These are phyloP conservation scores for Pythium vanterpoolii DNA, from an alignment of 352 stramenopile species.

Conservation along the genomic window DNA sequence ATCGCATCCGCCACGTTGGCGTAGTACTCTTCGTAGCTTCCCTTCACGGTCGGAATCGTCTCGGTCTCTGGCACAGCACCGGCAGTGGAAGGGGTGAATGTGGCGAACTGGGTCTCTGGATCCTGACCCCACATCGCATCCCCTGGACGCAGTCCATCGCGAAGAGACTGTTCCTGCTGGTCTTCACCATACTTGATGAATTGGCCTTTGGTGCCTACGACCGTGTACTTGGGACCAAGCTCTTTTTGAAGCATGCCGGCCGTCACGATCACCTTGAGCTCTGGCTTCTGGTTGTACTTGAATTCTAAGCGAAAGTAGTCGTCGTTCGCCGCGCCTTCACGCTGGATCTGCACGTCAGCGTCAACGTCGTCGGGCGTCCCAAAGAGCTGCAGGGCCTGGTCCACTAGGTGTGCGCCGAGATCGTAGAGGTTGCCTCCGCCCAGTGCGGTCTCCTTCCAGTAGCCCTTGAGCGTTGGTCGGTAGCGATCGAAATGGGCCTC, in stretches of 20 bases:
- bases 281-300: constrained; percentile 43
- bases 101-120: constrained; percentile 41
- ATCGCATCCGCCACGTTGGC: constrained; percentile 69
- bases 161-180: constrained; percentile 55
- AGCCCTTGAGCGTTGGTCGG: constrained; percentile 63
- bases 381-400: constrained; percentile 69
- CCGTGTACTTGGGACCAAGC: constrained; percentile 53
- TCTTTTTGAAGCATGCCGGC: constrained; percentile 68
- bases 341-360: constrained; percentile 71
- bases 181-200: constrained; percentile 69
- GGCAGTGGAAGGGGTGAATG: constrained; percentile 27
- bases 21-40: constrained; percentile 70
- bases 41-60: constrained; percentile 37
- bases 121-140: constrained; percentile 53
- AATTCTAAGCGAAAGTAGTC: constrained; percentile 75
- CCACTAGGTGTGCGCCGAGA: constrained; percentile 60
- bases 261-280: constrained; percentile 55
- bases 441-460: constrained; percentile 69
- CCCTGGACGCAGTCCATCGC: constrained; percentile 46
- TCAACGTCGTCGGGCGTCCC: constrained; percentile 41
- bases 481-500: constrained; percentile 71
- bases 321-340: constrained; percentile 57
- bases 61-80: constrained; percentile 20
- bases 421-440: constrained; percentile 71
- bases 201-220: constrained; percentile 52